Conservation (phyloP, 306 rosid genomes). For the Vachellia pachyceras region DNA sequence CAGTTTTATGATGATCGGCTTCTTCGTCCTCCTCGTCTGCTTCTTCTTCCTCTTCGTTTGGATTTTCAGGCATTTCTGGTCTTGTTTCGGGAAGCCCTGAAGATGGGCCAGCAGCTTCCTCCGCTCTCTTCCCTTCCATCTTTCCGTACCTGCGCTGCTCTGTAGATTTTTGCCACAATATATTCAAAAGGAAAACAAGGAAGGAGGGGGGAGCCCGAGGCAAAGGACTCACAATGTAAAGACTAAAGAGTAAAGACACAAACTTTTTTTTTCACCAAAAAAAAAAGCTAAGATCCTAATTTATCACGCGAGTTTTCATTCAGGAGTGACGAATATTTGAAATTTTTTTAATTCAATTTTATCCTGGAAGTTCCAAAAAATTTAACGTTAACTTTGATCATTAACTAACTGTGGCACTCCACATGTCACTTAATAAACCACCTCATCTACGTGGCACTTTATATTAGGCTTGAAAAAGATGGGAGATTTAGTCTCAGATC, state of each 20-base stretch:
- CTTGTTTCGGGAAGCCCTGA: constrained; percentile 45
- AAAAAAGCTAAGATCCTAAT: neutral
- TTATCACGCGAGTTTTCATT: too few relatives aligned
- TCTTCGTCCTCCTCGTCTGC: constrained; percentile 43
- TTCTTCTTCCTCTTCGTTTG: constrained; percentile 30
- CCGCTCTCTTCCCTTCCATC: constrained; percentile 72
- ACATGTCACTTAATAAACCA: too few relatives aligned
- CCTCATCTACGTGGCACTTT: too few relatives aligned
- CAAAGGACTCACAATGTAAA: neutral
- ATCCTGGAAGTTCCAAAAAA: too few relatives aligned
- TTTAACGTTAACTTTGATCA: too few relatives aligned
- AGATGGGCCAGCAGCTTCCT: constrained; percentile 76
- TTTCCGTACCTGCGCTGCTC: neutral
- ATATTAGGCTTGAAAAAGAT: too few relatives aligned
- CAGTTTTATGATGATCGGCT: constrained; percentile 37
- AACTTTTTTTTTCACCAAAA: neutral
- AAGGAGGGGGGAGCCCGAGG: neutral
- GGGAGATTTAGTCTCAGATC: too few relatives aligned
- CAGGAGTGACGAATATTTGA: too few relatives aligned
- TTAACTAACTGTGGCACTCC: too few relatives aligned
- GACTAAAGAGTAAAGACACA: neutral
- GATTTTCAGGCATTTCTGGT: constrained; percentile 49
- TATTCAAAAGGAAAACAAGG: neutral
- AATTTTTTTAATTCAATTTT: too few relatives aligned
- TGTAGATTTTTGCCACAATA: constrained; percentile 8